Evolutionary conservation across 208 protist species (phyloP), one percentile per base, ranked within the genome.

Genomic region (Leishmania tarentolae): DNA sequence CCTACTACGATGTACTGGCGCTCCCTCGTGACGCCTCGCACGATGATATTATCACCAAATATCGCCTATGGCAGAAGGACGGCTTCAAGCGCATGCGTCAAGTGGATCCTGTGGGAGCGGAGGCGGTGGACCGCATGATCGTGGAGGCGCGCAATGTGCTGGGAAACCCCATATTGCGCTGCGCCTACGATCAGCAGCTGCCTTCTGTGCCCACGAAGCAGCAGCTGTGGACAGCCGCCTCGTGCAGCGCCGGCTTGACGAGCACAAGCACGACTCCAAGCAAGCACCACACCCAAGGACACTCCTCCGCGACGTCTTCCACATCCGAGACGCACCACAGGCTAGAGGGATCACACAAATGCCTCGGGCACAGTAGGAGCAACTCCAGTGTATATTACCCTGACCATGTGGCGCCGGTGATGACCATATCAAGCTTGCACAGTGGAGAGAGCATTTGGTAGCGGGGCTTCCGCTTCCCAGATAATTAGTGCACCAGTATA

Each of bases 91-190:
- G 82, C 21, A 80, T 92, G 82, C 81, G 87, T 15, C 79, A 83
- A 28, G 80, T 90, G 17, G 91, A 96, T 78, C 89, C 88, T 37
- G 79, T 79, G 31, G 75, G 80, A 35, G 94, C 89, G 21, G 93
- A 97, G 71, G 84, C 84, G 21, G 78, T 88, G 24, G 93, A 97
- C 75, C 82, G 88, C 15, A 75, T 97, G 46, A 86, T 95, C 35
- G 90, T 96, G 50, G 94, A 97, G 87, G 90, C 94, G 17, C 90
- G 91, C 76, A 96, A 96, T 74, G 93, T 97, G 17, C 86, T 96
- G 47, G 90, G 94, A 61, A 86, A 93, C 75, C 80, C 87, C 1
- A 65, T 72, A 7, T 79, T 96, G 40, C 92, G 94, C 17, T 78
- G 56, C 59, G 88, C 92, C 85, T 96, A 97, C 80, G 92, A 97